Conservation (phyloP, 257 asterid genomes). For the Nicotiana attenuata region DNA sequence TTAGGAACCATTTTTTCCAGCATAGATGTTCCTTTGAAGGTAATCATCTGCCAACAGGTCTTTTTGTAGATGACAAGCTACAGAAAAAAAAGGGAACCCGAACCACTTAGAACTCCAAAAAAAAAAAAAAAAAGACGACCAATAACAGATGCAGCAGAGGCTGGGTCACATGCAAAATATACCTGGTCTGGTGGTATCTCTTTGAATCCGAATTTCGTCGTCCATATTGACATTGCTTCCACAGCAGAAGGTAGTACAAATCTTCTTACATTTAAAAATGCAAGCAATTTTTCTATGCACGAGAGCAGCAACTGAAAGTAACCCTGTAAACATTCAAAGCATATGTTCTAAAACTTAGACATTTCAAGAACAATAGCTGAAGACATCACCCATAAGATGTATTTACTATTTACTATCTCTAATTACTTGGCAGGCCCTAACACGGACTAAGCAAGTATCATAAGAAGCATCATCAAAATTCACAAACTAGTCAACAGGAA, state of each 20-base stretch:
- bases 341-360: not conserved
- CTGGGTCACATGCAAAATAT: not conserved
- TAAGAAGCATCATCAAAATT: not conserved
- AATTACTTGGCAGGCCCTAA: not conserved
- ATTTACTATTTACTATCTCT: not conserved
- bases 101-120: not conserved
- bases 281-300: conserved; percentile 68
- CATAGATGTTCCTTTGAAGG: conserved; percentile 81
- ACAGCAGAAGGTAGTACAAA: conserved; percentile 88
- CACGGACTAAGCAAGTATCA: not conserved
- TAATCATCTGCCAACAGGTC: conserved; percentile 87
- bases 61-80: conserved; percentile 71
- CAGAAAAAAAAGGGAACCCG: conserved; percentile 11
- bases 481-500: not conserved
- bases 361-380: not conserved
- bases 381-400: not conserved
- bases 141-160: not conserved
- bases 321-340: conserved; percentile 49
- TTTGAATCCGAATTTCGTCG: conserved; percentile 72
- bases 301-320: conserved; percentile 76
- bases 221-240: conserved; percentile 90
- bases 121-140: not conserved
- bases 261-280: conserved; percentile 56
- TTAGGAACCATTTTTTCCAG: conserved; percentile 71
- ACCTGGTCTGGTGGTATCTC: conserved; percentile 73